Conservation (phyloP, 2,329 filamentous ascomycete species). For the Scytalidium lignicola region DNA sequence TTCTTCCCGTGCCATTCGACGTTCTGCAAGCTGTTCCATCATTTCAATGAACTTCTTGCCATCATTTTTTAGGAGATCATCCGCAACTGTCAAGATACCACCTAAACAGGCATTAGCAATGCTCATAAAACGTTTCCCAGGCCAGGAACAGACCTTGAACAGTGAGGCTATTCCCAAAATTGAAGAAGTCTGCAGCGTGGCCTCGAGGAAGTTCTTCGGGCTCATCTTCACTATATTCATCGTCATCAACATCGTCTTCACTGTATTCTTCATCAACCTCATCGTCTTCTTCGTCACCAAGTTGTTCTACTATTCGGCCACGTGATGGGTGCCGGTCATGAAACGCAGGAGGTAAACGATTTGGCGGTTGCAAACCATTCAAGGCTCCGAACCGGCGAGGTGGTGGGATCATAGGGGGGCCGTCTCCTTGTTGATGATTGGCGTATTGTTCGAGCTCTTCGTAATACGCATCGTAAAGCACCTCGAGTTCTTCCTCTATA, state of each 20-base stretch:
- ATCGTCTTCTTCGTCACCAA: slow-evolving; percentile 39
- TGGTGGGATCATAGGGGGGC: slow-evolving; percentile 62
- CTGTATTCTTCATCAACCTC: slow-evolving; percentile 41
- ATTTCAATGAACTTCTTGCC: slow-evolving; percentile 99
- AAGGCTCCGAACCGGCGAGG: slow-evolving; percentile 58
- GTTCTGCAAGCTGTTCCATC: slow-evolving; percentile 99
- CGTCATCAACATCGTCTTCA: slow-evolving; percentile 52
- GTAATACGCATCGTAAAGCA: slow-evolving; percentile 97
- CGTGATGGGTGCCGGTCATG: slow-evolving; percentile 65
- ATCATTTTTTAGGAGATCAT: slow-evolving; percentile 97
- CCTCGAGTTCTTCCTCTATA: slow-evolving; percentile 96
- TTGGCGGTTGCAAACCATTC: slow-evolving; percentile 49
- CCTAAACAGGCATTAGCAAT: slow-evolving; percentile 50
- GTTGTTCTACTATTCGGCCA: slow-evolving; percentile 67
- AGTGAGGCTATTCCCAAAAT: slow-evolving; percentile 94
- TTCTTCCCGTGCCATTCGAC: slow-evolving; percentile 93
- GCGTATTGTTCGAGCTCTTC: slow-evolving; percentile 97
- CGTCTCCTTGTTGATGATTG: slow-evolving; percentile 71
- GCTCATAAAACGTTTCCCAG: too few species aligned
- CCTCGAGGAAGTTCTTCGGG: slow-evolving; percentile 60
- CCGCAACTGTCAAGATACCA: slow-evolving; percentile 96
- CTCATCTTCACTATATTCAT: slow-evolving; percentile 65
- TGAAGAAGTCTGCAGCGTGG: slow-evolving; percentile 82
- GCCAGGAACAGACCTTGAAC: slow-evolving; percentile 66
- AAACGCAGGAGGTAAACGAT: slow-evolving; percentile 53